Conservation (phyloP, 805 yeast genomes). For the Wickerhamiella spandovensis region DNA sequence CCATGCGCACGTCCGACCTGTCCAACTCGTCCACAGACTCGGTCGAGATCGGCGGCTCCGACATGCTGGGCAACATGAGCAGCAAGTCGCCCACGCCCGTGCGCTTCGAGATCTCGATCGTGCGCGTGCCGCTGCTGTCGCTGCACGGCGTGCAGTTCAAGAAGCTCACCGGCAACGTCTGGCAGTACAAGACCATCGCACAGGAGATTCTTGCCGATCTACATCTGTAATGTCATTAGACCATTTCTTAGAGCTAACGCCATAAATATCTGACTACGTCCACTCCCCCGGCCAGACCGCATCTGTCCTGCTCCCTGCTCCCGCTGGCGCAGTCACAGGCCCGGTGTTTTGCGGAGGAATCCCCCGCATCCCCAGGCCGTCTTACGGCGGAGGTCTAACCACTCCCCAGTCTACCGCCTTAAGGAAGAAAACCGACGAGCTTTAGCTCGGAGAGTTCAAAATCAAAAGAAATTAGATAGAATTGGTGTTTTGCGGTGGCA, state of each 20-base stretch:
- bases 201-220: constrained; percentile 65
- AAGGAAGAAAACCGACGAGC: too few species aligned
- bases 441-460: too few species aligned
- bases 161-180: constrained; percentile 83
- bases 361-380: too few species aligned
- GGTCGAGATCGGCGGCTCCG: constrained; percentile 25
- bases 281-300: too few species aligned
- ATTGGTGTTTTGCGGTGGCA: too few species aligned
- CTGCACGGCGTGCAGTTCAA: constrained; percentile 91
- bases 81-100: constrained; percentile 40
- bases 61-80: constrained; percentile 24
- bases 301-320: too few species aligned
- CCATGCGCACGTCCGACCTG: constrained; percentile 19
- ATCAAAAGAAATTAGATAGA: too few species aligned
- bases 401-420: too few species aligned
- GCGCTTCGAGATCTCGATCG: constrained; percentile 81
- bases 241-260: neutral
- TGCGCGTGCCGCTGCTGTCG: constrained; percentile 81
- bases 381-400: too few species aligned
- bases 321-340: too few species aligned
- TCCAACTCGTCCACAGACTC: constrained; percentile 24
- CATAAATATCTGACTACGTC: too few species aligned
- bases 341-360: too few species aligned
- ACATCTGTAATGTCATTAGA: constrained; percentile 33
- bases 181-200: constrained; percentile 88